phyloP scores from a whole-genome alignment of 1,284 basidiomycete genomes.

The Heterobasidion irregulare region DNA sequence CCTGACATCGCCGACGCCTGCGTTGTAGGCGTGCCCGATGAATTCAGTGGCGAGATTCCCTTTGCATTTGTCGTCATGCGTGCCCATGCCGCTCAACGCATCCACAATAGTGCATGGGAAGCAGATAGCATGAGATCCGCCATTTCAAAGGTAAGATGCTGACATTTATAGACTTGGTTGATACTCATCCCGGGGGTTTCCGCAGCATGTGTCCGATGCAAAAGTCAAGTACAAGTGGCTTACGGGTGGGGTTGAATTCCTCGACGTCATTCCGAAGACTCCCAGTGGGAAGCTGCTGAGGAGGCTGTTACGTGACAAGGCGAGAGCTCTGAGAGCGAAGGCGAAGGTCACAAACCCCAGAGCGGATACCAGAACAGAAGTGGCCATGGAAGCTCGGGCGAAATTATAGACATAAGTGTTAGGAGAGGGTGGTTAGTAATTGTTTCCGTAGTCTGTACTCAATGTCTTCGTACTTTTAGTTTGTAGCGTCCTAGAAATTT shows the following conservation, averaged over 20 bases:
- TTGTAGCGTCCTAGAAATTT: too few species aligned
- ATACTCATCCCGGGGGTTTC: not conserved
- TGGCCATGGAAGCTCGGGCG: not conserved
- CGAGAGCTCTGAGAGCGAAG: constrained; percentile 15
- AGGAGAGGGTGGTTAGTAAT: not conserved
- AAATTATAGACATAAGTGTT: not conserved
- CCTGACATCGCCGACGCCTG: constrained; percentile 63
- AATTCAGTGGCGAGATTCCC: constrained; percentile 74
- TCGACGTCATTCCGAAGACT: constrained; percentile 65
- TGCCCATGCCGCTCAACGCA: constrained; percentile 13
- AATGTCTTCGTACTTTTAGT: too few species aligned
- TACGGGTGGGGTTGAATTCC: constrained; percentile 58
- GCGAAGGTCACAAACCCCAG: not conserved
- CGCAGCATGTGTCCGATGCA: constrained; percentile 57
- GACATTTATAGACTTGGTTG: constrained; percentile 1
- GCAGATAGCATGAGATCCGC: constrained; percentile 32
- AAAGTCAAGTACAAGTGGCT: constrained; percentile 70
- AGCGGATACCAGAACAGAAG: not conserved
- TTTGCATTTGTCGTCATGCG: constrained; percentile 60
- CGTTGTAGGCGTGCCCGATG: constrained; percentile 70
- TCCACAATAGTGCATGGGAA: constrained; percentile 21
- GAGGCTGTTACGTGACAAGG: constrained; percentile 45
- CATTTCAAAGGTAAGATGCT: constrained; percentile 35
- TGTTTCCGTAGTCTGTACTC: too few species aligned
- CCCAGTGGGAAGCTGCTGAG: constrained; percentile 63